Evolutionary conservation across 768 basidiomycete genomes (phyloP).

Genomic region (Trametes coccinea): DNA sequence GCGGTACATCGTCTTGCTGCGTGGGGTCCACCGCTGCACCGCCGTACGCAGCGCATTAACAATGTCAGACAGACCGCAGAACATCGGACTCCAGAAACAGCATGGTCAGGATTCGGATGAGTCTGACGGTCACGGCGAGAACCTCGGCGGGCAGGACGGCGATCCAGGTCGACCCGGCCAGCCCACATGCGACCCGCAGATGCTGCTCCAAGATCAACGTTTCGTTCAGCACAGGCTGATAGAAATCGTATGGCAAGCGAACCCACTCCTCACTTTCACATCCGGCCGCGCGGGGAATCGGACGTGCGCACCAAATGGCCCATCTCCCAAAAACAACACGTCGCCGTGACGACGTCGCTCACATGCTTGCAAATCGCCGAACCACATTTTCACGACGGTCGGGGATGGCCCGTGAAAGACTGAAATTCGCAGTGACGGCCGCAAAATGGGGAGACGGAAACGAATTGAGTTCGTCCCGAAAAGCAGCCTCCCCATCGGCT

Average conservation of each 20-base stretch:
- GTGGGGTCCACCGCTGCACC: no score
- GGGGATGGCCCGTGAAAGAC: background rate
- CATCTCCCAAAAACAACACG: background rate
- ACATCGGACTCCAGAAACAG: no score
- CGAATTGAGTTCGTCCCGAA: background rate
- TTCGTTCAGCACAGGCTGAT: no score
- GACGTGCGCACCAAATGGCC: background rate
- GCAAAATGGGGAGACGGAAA: background rate
- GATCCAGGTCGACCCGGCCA: background rate
- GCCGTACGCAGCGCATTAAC: no score
- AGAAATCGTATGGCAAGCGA: no score
- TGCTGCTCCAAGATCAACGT: background rate
- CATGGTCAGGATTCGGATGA: no score
- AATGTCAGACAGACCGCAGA: no score
- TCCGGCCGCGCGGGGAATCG: background rate
- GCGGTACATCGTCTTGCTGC: background rate
- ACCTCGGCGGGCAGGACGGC: background rate
- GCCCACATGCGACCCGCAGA: background rate
- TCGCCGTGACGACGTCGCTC: background rate
- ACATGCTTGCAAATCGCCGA: background rate
- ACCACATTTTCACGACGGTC: background rate
- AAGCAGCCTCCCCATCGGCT: background rate
- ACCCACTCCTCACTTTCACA: background rate
- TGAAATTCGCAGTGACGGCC: background rate
- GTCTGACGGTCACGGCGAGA: no score